Conservation (phyloP, 495 filamentous ascomycete species). For the Extremus antarcticus region DNA sequence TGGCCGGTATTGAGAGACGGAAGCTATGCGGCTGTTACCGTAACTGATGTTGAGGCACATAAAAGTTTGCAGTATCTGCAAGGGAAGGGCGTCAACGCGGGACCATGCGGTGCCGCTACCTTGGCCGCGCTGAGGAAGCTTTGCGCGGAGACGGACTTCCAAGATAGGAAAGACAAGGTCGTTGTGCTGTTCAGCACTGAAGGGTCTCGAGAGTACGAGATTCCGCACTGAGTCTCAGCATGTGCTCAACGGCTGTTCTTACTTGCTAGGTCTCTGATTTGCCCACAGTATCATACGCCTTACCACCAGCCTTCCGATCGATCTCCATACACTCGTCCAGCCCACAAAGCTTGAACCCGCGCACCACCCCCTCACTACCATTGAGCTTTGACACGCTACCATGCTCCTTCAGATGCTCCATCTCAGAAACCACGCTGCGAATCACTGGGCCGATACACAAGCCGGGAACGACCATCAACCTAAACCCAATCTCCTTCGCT, state of each 20-base stretch:
- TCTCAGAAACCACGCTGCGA: slow-evolving; percentile 17
- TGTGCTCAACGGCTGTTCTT: background rate
- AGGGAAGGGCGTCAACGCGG: slow-evolving; percentile 36
- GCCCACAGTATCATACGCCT: slow-evolving; percentile 27
- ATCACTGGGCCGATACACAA: slow-evolving; percentile 20
- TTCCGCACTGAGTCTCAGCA: background rate
- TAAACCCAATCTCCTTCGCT: slow-evolving; percentile 50
- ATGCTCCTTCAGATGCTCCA: slow-evolving; percentile 20
- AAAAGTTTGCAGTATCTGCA: slow-evolving; percentile 40
- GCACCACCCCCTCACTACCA: slow-evolving; percentile 29
- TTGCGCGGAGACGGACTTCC: slow-evolving; percentile 21
- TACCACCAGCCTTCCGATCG: slow-evolving; percentile 46
- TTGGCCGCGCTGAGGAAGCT: slow-evolving; percentile 46
- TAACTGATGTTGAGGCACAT: slow-evolving; percentile 48
- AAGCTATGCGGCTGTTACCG: slow-evolving; percentile 47
- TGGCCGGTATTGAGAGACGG: slow-evolving; percentile 47
- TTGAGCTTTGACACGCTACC: slow-evolving; percentile 21
- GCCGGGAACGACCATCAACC: slow-evolving; percentile 43
- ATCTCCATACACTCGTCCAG: slow-evolving; percentile 46
- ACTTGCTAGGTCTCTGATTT: background rate
- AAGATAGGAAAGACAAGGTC: slow-evolving; percentile 37
- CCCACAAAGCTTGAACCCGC: slow-evolving; percentile 47
- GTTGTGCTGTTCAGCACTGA: slow-evolving; percentile 41
- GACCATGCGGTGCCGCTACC: slow-evolving; percentile 55
- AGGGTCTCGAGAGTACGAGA: slow-evolving; percentile 27